Conservation (phyloP, 306 rosid species). For the Malus asiatica region DNA sequence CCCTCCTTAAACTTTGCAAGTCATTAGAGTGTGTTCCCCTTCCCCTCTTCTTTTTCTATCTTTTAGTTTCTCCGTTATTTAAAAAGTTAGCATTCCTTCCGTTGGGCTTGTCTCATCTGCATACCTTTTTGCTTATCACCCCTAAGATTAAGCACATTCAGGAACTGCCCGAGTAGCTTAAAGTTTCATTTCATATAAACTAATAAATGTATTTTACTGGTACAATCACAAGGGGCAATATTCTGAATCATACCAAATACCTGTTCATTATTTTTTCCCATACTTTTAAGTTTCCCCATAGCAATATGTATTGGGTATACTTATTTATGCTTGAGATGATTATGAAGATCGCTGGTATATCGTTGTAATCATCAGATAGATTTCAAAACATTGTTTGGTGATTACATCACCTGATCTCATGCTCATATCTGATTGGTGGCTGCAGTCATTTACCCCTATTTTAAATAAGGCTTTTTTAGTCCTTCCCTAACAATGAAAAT, state of each 20-base stretch:
- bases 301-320: background rate
- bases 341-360: background rate
- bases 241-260: background rate
- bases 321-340: background rate
- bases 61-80: background rate
- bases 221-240: background rate
- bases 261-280: background rate
- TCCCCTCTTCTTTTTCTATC: background rate
- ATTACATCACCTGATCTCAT: background rate
- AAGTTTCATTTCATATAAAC: background rate
- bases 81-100: background rate
- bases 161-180: background rate
- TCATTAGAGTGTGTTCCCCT: background rate
- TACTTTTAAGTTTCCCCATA: background rate
- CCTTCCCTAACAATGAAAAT: too few relatives aligned
- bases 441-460: background rate
- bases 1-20: background rate
- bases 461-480: too few relatives aligned
- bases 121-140: background rate
- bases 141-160: background rate
- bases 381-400: background rate
- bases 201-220: background rate
- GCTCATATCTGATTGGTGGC: background rate
- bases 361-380: background rate
- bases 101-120: background rate